These are phyloP conservation scores for Mycena vulgaris DNA, from an alignment of 768 basidiomycete genomes.

Conservation along the genomic window DNA sequence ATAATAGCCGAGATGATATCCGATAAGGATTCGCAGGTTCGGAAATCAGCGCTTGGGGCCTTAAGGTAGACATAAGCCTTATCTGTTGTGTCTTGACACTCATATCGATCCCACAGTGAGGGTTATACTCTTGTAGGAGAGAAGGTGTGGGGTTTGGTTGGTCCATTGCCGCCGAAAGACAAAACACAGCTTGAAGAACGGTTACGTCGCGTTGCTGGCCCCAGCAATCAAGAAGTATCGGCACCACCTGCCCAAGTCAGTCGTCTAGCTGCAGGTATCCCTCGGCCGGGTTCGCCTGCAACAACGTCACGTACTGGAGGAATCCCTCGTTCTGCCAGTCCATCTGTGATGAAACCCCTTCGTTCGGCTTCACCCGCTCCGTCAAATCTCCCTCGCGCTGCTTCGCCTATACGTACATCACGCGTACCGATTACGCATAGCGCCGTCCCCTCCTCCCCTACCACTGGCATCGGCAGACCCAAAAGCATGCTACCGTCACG, in stretches of 20 bases:
- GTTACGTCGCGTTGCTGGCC: slow-evolving; percentile 84
- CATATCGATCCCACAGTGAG: slow-evolving; percentile 66
- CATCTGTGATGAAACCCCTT: slow-evolving; percentile 46
- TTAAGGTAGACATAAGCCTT: slow-evolving; percentile 73
- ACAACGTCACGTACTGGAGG: slow-evolving; percentile 58
- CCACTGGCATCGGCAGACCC: slow-evolving; percentile 63
- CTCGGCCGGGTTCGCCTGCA: slow-evolving; percentile 68
- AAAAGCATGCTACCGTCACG: slow-evolving; percentile 84
- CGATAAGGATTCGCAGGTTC: slow-evolving; percentile 91
- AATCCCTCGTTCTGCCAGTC: slow-evolving; percentile 65
- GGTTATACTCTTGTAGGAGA: slow-evolving; percentile 89
- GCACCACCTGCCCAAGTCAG: slow-evolving; percentile 65
- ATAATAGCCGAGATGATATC: slow-evolving; percentile 84
- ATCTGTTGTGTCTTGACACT: slow-evolving; percentile 25
- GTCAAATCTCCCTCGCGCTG: slow-evolving; percentile 52
- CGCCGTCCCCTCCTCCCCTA: slow-evolving; percentile 59
- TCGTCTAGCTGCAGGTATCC: slow-evolving; percentile 64
- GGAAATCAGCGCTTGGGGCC: slow-evolving; percentile 87
- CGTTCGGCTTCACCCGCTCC: slow-evolving; percentile 60
- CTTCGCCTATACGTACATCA: slow-evolving; percentile 60
- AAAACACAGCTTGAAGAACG: slow-evolving; percentile 95
- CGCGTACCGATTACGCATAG: slow-evolving; percentile 43
- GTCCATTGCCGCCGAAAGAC: slow-evolving; percentile 84
- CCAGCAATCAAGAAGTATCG: slow-evolving; percentile 63
- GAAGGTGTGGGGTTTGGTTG: slow-evolving; percentile 86